These are phyloP conservation scores for Panicum miliaceum DNA, from an alignment of 176 grass and related monocot genomes.

Conservation along the genomic window DNA sequence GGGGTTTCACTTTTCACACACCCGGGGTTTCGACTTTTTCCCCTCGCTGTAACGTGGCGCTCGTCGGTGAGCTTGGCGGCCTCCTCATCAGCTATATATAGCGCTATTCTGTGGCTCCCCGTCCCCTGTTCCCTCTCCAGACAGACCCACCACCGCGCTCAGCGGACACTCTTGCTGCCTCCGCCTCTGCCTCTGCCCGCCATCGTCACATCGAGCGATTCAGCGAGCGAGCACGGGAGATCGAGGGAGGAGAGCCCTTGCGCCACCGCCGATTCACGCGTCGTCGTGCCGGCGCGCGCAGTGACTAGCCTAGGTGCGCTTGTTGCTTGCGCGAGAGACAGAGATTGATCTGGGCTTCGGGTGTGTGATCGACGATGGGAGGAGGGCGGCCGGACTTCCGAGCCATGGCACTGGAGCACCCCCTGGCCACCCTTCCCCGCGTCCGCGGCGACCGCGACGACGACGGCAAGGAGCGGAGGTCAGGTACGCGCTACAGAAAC, in stretches of 20 bases:
- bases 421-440: conserved; percentile 33
- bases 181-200: too few relatives aligned
- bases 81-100: neutral
- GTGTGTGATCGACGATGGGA: neutral
- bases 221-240: too few relatives aligned
- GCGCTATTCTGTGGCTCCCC: neutral
- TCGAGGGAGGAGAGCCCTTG: too few relatives aligned
- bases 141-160: conserved; percentile 2
- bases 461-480: conserved; percentile 61
- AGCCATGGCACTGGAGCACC: conserved; percentile 36
- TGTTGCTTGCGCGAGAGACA: too few relatives aligned
- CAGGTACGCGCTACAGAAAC: too few relatives aligned
- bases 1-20: too few relatives aligned
- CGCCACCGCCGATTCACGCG: neutral
- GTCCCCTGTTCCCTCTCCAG: neutral
- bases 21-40: too few relatives aligned
- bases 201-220: too few relatives aligned
- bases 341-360: too few relatives aligned
- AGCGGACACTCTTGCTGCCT: neutral
- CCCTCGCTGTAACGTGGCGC: too few relatives aligned
- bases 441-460: conserved; percentile 53
- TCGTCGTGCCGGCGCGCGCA: neutral
- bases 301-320: neutral
- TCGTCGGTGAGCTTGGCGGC: too few relatives aligned
- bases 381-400: conserved; percentile 1